Evolutionary conservation across 164 flowering plant species (phyloP).

Genomic region (Dillenia suffruticosa): DNA sequence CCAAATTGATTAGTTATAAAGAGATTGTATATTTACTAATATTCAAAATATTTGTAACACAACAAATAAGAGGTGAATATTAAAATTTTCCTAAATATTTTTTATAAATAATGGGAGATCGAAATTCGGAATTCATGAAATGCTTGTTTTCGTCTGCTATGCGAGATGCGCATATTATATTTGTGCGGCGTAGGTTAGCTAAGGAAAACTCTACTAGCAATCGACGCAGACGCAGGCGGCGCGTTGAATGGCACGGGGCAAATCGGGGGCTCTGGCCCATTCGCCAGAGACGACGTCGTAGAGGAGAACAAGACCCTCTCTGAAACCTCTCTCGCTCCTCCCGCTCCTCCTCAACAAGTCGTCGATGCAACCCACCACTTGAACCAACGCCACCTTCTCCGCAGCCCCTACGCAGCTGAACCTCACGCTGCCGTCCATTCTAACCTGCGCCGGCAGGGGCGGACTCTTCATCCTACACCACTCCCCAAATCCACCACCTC

Average conservation of each 20-base stretch:
- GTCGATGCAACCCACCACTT: slow-evolving; percentile 67
- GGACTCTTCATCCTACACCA: slow-evolving; percentile 70
- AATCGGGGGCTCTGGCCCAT: slow-evolving; percentile 71
- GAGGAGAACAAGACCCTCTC: slow-evolving; percentile 63
- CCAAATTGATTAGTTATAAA: too few relatives aligned
- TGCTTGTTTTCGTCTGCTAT: too few relatives aligned
- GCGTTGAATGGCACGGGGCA: slow-evolving; percentile 66
- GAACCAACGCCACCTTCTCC: slow-evolving; percentile 64
- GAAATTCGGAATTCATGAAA: too few relatives aligned
- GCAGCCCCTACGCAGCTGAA: slow-evolving; percentile 74
- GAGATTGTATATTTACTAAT: too few relatives aligned
- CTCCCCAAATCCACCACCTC: slow-evolving; percentile 49
- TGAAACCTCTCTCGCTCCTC: slow-evolving; percentile 49
- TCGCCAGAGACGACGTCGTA: slow-evolving; percentile 52
- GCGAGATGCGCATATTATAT: too few relatives aligned
- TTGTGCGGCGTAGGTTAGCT: too few relatives aligned
- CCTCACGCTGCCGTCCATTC: slow-evolving; percentile 63
- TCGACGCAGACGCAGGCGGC: slow-evolving; percentile 73
- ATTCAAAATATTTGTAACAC: too few relatives aligned
- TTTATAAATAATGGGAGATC: too few relatives aligned
- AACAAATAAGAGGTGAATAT: too few relatives aligned
- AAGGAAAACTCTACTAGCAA: slow-evolving; percentile 29
- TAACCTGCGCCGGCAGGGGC: slow-evolving; percentile 68
- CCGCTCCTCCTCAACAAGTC: slow-evolving; percentile 72
- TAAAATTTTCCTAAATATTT: too few relatives aligned